Evolutionary conservation across 805 yeast genomes (phyloP).

Genomic region (Barnettozyma wickerhamii): DNA sequence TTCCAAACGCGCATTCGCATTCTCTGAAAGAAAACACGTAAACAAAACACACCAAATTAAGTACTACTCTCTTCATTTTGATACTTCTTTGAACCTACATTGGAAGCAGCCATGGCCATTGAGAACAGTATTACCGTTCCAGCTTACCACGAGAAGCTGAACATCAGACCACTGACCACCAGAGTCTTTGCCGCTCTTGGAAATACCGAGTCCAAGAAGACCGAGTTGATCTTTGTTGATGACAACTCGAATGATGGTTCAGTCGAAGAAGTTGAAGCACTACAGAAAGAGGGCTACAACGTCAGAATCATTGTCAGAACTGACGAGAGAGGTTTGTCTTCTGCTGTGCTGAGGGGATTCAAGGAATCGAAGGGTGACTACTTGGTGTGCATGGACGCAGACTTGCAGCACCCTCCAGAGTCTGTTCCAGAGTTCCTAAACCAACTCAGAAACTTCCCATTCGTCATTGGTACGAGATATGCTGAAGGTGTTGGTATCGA

Average conservation of each 20-base stretch:
- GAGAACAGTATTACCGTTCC: constrained; percentile 43
- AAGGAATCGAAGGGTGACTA: constrained; percentile 43
- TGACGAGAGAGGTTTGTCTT: constrained; percentile 44
- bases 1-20: too few species aligned
- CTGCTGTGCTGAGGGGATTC: constrained; percentile 47
- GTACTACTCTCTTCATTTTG: too few species aligned
- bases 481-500: constrained; percentile 54
- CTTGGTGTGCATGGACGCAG: constrained; percentile 50
- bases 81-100: too few species aligned
- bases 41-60: background rate
- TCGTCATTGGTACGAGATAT: constrained; percentile 47
- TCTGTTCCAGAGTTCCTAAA: constrained; percentile 41
- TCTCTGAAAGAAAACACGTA: background rate
- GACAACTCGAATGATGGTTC: constrained; percentile 50
- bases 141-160: constrained; percentile 46
- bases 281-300: constrained; percentile 42
- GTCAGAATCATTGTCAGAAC: constrained; percentile 47
- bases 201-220: constrained; percentile 33
- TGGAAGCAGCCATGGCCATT: too few species aligned
- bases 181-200: constrained; percentile 46
- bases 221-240: constrained; percentile 48
- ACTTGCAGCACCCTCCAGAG: constrained; percentile 51
- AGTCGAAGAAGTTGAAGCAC: constrained; percentile 44
- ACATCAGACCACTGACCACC: constrained; percentile 45
- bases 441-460: constrained; percentile 36